Conservation (phyloP, 1,139 yeast genomes). For the Suhomyces chickasaworum region DNA sequence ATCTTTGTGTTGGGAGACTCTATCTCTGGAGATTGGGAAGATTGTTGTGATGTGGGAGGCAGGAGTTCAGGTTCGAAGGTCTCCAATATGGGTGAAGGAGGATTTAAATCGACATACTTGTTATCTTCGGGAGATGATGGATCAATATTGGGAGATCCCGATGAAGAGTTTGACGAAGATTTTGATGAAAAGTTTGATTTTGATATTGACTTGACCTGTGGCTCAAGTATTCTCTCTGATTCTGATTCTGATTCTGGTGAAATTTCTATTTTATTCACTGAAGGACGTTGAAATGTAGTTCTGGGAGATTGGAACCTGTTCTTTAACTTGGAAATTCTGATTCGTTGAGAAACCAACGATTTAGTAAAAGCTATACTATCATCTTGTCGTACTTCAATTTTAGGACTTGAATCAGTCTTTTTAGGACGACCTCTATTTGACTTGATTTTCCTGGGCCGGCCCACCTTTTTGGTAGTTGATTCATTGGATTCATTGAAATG, state of each 20-base stretch:
- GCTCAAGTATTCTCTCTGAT: no score
- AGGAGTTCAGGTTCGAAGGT: background rate
- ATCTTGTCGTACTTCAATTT: constrained; percentile 9
- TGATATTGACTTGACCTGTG: no score
- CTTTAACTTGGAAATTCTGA: constrained; percentile 11
- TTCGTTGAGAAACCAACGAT: constrained; percentile 13
- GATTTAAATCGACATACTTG: background rate
- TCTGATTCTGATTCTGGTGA: background rate
- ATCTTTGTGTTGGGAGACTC: constrained; percentile 13
- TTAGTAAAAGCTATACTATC: constrained; percentile 18
- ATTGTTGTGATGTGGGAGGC: background rate
- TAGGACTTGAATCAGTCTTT: constrained; percentile 12
- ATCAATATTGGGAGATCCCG: background rate
- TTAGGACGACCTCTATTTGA: constrained; percentile 16
- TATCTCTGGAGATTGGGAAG: background rate
- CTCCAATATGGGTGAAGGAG: constrained; percentile 1
- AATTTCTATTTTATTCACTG: background rate
- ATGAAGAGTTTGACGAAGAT: background rate
- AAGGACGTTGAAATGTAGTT: background rate
- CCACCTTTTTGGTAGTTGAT: background rate
- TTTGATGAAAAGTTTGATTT: no score
- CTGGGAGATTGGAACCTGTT: constrained; percentile 2
- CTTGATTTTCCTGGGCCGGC: constrained; percentile 15
- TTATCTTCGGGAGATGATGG: background rate
- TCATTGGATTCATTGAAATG: background rate